These are phyloP conservation scores for Symbiodinium pilosum DNA, from an alignment of 73 alveolate genomes.

Conservation along the genomic window DNA sequence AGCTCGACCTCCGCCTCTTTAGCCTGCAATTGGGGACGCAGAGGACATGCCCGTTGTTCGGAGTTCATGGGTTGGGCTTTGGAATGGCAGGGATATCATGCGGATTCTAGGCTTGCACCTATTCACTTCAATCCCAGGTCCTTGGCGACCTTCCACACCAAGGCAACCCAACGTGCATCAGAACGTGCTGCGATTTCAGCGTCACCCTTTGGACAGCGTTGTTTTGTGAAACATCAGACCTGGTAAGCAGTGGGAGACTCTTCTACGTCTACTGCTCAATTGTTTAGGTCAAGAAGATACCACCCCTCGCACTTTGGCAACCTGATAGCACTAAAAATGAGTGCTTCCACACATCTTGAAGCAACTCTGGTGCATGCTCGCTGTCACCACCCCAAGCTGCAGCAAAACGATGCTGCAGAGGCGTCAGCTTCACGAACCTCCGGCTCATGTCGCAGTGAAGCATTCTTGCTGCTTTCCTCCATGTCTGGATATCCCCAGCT, in stretches of 20 bases:
- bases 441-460: neutral
- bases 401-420: neutral
- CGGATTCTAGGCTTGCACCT: no score
- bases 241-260: neutral
- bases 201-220: neutral
- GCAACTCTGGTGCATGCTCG: neutral
- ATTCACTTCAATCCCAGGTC: no score
- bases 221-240: neutral
- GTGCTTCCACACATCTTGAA: neutral
- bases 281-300: neutral
- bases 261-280: neutral
- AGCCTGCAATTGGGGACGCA: no score
- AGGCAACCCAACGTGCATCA: no score
- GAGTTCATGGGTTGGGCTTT: no score
- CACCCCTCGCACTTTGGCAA: slow-evolving; percentile 14
- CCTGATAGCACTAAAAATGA: no score
- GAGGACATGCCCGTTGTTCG: no score
- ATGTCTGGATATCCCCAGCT: neutral
- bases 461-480: neutral
- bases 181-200: no score
- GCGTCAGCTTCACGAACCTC: neutral
- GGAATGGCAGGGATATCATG: no score
- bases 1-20: no score
- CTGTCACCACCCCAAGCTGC: neutral
- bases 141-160: no score